Evolutionary conservation across 306 rosid species (phyloP), one percentile per base, ranked within the genome.

Genomic region (Citrullus mucosospermus): DNA sequence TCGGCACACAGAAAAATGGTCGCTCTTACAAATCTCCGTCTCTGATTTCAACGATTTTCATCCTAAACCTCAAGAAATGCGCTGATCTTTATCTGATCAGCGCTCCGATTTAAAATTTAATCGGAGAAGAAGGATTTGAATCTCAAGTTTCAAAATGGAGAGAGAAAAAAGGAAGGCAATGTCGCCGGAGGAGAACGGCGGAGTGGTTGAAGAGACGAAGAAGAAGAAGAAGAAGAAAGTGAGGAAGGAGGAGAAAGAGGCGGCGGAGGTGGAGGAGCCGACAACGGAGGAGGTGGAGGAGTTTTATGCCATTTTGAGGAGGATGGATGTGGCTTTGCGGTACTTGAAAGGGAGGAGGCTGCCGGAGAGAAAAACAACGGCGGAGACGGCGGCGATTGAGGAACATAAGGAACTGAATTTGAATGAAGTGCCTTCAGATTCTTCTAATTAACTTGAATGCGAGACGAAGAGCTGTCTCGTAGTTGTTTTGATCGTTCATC

Each of bases 251-350:
- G 58, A 72, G 77, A 48, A 7, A 15, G 59, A 22, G 43, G 9
- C 9, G 57, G 57, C 10, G 76, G 76, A 25, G 22, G 58, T 46
- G 41, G 76, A 71, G 59, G 77, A 71, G 43, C 77, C 77, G 2
- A 13, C 77, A 43, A 71, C 43, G 15, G 77, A 71, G 59, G 77
- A 48, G 59, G 77, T 71, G 65, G 97, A 92, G 78, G 97, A 92
- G 69, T 92, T 92, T 77, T 92, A 82, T 18, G 86, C 91, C 0
- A 92, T 92, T 15, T 82, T 92, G 28, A 79, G 91, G 84, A 82
- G 97, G 87, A 92, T 92, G 93, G 85, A 85, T 62, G 84, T 46
- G 44, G 97, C 90, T 0, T 90, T 92, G 0, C 89, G 86, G 73
- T 92, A 92, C 83, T 90, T 90, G 30, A 81, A 83, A 41, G 85